Evolutionary conservation across 208 protist species (phyloP).

Genomic region (Wallacemonas sp.): DNA sequence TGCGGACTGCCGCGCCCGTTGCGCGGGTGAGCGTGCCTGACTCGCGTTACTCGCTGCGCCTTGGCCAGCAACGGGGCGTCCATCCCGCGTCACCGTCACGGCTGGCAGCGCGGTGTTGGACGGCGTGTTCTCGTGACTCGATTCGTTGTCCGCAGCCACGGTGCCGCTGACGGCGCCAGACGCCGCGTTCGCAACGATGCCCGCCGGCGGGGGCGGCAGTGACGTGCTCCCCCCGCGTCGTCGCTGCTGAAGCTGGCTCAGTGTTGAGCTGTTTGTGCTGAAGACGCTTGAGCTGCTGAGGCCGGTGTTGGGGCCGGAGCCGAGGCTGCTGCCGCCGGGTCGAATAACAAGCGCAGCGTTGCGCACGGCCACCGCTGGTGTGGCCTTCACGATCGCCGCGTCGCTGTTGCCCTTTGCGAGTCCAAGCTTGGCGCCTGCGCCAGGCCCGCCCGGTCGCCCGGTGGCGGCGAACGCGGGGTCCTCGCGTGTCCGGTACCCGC

Average conservation of each 20-base stretch:
- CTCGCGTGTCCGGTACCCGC: conserved; percentile 51
- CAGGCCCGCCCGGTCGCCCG: too few relatives aligned
- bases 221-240: too few relatives aligned
- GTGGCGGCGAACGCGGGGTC: conserved; percentile 33
- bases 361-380: background rate
- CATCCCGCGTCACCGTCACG: background rate
- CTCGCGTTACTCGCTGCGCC: too few relatives aligned
- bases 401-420: too few relatives aligned
- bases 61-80: too few relatives aligned
- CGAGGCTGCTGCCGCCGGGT: background rate
- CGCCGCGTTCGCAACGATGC: too few relatives aligned
- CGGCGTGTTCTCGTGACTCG: conserved; percentile 11
- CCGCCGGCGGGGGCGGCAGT: too few relatives aligned
- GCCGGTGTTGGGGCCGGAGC: background rate
- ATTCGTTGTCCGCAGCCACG: background rate
- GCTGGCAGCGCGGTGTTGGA: background rate
- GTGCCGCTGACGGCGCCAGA: background rate
- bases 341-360: conserved; percentile 7
- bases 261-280: background rate
- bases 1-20: background rate
- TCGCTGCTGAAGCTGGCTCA: conserved; percentile 1
- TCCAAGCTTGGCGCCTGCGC: too few relatives aligned
- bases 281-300: background rate
- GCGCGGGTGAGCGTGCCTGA: background rate
- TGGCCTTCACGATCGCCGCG: too few relatives aligned